Conservation (phyloP, 257 asterid species). For the Fraxinus americana region DNA sequence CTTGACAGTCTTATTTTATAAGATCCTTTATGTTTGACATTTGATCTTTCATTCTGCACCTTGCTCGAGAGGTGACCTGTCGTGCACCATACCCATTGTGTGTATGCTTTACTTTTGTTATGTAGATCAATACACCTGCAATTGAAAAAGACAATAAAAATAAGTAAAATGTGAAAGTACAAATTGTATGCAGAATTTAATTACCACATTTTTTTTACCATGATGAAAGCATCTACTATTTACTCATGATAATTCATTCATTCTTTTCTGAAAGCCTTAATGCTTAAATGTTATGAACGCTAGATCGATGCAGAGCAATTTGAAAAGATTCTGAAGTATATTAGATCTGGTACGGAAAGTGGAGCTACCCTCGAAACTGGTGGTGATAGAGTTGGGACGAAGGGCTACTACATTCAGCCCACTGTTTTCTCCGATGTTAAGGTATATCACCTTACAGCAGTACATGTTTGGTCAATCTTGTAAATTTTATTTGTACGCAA, state of each 20-base stretch:
- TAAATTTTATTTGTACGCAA: background rate
- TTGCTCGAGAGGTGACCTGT: background rate
- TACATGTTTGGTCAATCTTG: background rate
- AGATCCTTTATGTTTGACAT: background rate
- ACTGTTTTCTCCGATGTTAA: constrained; percentile 87
- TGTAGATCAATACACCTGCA: background rate
- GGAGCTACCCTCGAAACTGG: constrained; percentile 96
- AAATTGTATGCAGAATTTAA: background rate
- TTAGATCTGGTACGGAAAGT: constrained; percentile 56
- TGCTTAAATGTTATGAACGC: constrained; percentile 9
- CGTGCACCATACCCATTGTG: background rate
- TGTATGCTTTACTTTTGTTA: no score
- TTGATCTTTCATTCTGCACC: background rate
- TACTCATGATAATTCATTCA: background rate
- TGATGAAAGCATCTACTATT: background rate
- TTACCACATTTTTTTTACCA: background rate
- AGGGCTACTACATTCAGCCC: constrained; percentile 84
- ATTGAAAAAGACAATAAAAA: background rate
- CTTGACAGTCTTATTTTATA: background rate
- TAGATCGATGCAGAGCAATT: constrained; percentile 81
- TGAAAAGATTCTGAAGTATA: constrained; percentile 70
- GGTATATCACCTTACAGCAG: constrained; percentile 39
- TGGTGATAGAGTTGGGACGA: constrained; percentile 60
- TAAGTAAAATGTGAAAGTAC: background rate
- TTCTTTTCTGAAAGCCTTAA: constrained; percentile 17